These are phyloP conservation scores for Pneumocystis murina DNA, from an alignment of 1,139 yeast species.

Conservation along the genomic window DNA sequence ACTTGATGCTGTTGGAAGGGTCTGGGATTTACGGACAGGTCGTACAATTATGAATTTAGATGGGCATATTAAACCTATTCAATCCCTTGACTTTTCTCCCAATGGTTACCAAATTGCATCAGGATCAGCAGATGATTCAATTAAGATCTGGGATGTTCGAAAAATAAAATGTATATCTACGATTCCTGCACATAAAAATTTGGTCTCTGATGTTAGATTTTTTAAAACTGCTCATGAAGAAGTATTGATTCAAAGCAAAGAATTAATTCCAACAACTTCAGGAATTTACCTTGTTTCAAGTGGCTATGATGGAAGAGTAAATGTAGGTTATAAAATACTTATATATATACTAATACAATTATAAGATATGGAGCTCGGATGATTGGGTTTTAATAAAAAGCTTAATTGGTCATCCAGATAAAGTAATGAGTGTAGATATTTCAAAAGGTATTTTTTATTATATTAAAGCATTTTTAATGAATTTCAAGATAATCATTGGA, in stretches of 20 bases:
- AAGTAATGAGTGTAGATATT: slow-evolving; percentile 58
- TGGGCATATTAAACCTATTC: slow-evolving; percentile 61
- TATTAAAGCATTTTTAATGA: background rate
- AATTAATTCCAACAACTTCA: slow-evolving; percentile 14
- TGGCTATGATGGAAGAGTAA: slow-evolving; percentile 54
- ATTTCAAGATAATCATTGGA: slow-evolving; percentile 25
- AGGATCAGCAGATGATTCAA: slow-evolving; percentile 70
- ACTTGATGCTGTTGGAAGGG: slow-evolving; percentile 51
- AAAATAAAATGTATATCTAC: slow-evolving; percentile 32
- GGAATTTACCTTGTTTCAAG: slow-evolving; percentile 45
- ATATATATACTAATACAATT: slow-evolving; percentile 5
- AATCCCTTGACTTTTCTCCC: slow-evolving; percentile 57
- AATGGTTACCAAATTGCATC: slow-evolving; percentile 67
- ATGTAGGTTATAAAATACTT: slow-evolving; percentile 23
- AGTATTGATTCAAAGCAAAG: slow-evolving; percentile 20
- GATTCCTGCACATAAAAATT: slow-evolving; percentile 63
- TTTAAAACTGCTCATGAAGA: slow-evolving; percentile 22
- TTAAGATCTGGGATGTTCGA: slow-evolving; percentile 80
- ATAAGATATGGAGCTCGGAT: slow-evolving; percentile 45
- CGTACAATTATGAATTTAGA: slow-evolving; percentile 42
- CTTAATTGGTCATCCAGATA: slow-evolving; percentile 52
- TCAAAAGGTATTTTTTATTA: slow-evolving; percentile 14
- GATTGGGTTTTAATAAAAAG: slow-evolving; percentile 50
- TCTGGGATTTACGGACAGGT: slow-evolving; percentile 86
- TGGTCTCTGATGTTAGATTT: slow-evolving; percentile 55